Conservation (phyloP, 192 early-diverging fungal species). For the Geosiphon pyriformis region DNA sequence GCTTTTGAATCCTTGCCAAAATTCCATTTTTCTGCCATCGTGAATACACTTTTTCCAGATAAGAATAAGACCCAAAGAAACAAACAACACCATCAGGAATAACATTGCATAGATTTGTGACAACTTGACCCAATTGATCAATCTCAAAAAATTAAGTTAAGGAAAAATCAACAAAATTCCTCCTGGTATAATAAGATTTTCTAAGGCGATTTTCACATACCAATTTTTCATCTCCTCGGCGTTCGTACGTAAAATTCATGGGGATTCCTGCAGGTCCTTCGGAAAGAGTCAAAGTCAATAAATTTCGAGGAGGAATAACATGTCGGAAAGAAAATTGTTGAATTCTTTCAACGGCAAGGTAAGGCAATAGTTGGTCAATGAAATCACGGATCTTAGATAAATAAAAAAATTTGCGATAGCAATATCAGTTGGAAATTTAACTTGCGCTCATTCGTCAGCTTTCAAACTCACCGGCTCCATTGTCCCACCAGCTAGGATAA, state of each 20-base stretch:
- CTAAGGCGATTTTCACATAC: slow-evolving; percentile 28
- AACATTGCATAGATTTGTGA: slow-evolving; percentile 67
- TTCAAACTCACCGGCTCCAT: slow-evolving; percentile 71
- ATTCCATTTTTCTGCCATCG: slow-evolving; percentile 49
- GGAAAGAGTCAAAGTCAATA: slow-evolving; percentile 61
- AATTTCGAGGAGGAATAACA: slow-evolving; percentile 71
- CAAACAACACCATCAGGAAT: slow-evolving; percentile 82
- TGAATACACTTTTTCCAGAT: slow-evolving; percentile 56
- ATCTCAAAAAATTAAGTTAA: slow-evolving; percentile 36
- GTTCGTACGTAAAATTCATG: slow-evolving; percentile 66
- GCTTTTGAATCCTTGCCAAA: slow-evolving; percentile 43
- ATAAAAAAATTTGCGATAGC: background rate
- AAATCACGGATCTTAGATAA: slow-evolving; percentile 38
- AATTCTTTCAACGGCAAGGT: slow-evolving; percentile 41
- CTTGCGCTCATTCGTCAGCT: slow-evolving; percentile 2
- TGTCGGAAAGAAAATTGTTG: slow-evolving; percentile 77
- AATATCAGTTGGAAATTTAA: slow-evolving; percentile 28
- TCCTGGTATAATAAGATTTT: background rate
- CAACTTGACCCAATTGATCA: slow-evolving; percentile 61
- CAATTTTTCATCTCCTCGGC: slow-evolving; percentile 40
- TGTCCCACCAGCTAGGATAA: slow-evolving; percentile 89
- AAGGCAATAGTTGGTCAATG: slow-evolving; percentile 48
- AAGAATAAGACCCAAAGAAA: slow-evolving; percentile 81
- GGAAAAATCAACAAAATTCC: background rate
- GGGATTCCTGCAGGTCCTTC: slow-evolving; percentile 57